A percentile compares a stretch with the other conserved stretches of the same genome.
Conservation (phyloP, 495 filamentous ascomycete species). For the Lasiosphaeris hirsuta region DNA sequence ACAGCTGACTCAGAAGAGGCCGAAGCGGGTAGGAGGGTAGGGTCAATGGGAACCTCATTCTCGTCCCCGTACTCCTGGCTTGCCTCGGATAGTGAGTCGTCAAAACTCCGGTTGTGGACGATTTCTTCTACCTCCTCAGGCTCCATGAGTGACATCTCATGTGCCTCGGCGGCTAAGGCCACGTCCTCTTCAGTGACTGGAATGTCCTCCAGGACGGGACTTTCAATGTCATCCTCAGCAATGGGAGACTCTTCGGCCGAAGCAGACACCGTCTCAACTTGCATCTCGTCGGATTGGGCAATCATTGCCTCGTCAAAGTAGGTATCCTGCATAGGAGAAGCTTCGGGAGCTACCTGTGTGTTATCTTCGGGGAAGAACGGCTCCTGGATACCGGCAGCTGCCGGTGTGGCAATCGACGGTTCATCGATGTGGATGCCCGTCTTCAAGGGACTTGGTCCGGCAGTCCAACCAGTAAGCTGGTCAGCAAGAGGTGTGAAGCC, state of each 20-base stretch:
- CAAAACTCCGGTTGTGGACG: conserved; percentile 18
- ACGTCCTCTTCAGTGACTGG: conserved; percentile 44
- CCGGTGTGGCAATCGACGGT: neutral
- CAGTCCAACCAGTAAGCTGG: conserved; percentile 59
- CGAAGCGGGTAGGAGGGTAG: conserved; percentile 33
- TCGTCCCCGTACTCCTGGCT: conserved; percentile 64
- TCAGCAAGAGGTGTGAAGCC: conserved; percentile 61
- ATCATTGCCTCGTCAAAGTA: conserved; percentile 60
- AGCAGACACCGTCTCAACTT: conserved; percentile 33
- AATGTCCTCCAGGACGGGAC: conserved; percentile 35
- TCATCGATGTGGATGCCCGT: conserved; percentile 21
- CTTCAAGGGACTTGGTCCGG: conserved; percentile 44
- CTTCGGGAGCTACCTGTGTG: conserved; percentile 14
- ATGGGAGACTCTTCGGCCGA: conserved; percentile 32
- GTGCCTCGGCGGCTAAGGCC: conserved; percentile 46
- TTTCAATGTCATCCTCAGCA: conserved; percentile 20
- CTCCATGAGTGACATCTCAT: conserved; percentile 51
- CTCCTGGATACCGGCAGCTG: neutral
- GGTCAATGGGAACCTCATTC: conserved; percentile 55
- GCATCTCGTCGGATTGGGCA: conserved; percentile 29
- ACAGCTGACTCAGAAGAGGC: conserved; percentile 5
- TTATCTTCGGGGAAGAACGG: too few relatives aligned
- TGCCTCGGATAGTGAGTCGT: conserved; percentile 51
- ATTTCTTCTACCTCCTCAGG: conserved; percentile 31
- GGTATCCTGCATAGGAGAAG: conserved; percentile 37